phyloP scores from a whole-genome alignment of 495 filamentous ascomycete species.

The Penicillium cataractarum region DNA sequence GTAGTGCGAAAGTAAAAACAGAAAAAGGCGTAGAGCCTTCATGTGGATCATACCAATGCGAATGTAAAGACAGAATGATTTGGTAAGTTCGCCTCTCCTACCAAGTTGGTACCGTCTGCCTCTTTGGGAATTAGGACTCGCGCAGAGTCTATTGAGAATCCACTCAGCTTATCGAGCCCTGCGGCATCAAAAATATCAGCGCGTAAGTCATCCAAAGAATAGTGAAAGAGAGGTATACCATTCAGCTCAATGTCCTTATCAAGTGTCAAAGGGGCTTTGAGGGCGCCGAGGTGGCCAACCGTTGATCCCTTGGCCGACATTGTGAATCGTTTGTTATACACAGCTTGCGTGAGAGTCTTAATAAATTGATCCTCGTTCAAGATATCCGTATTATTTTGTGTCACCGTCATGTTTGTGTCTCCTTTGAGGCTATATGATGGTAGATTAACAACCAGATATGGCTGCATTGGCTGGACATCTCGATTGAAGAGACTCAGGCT shows the following conservation, averaged over 20 bases:
- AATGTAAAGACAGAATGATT: slow-evolving; percentile 52
- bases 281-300: slow-evolving; percentile 37
- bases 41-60: slow-evolving; percentile 33
- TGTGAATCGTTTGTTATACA: slow-evolving; percentile 37
- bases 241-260: slow-evolving; percentile 44
- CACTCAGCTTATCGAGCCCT: slow-evolving; percentile 46
- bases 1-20: background rate
- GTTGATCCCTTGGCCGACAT: slow-evolving; percentile 42
- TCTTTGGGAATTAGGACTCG: slow-evolving; percentile 41
- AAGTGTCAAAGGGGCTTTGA: slow-evolving; percentile 39
- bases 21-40: background rate
- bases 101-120: slow-evolving; percentile 40
- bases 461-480: slow-evolving; percentile 31
- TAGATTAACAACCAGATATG: slow-evolving; percentile 39
- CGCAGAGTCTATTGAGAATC: slow-evolving; percentile 48
- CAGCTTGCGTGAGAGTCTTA: slow-evolving; percentile 40
- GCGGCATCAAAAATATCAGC: background rate
- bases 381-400: slow-evolving; percentile 39
- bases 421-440: slow-evolving; percentile 39
- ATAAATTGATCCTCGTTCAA: slow-evolving; percentile 41
- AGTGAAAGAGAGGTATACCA: slow-evolving; percentile 15
- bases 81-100: slow-evolving; percentile 41
- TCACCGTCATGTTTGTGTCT: slow-evolving; percentile 39
- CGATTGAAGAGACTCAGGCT: slow-evolving; percentile 43
- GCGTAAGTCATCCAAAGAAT: too few species aligned